Evolutionary conservation across 2,329 filamentous ascomycete species (phyloP), one percentile per base, ranked within the genome.

Genomic region (Diplodia corticola): DNA sequence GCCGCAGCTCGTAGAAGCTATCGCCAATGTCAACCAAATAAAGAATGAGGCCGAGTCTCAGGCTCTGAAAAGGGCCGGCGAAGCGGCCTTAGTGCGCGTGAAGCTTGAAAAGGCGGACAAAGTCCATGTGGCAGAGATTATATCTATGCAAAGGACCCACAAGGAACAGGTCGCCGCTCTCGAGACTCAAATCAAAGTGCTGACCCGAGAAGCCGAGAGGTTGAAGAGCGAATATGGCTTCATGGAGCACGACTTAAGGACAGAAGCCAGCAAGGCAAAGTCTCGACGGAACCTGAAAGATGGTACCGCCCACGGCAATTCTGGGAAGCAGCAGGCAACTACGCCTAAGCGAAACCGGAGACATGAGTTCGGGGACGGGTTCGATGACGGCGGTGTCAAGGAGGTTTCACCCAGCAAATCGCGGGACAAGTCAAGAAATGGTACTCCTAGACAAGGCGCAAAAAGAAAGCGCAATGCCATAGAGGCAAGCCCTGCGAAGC

Each of bases 51-150:
- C 48, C 4, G 35, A 54, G 24, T 6, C 12, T 22, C 7, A 81
- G 67, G 75, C 82, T 65, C 78, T 78, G 50, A 78, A 78, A 54
- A 77, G 78, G 60, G 81, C 86, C 20, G 91, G 91, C 59, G 91
- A 93, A 74, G 88, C 88, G 30, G 84, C 89, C 60, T 92, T 93
- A 68, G 83, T 93, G n/a, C 86, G 91, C 37, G 85, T 86, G 67
- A 91, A 91, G 67, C 83, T 87, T 48, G 85, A 89, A 59, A 89
- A 87, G 71, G 80, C 83, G 0, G 81, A 82, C 17, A 85, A 86
- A 61, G 84, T 88, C 54, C 86, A 89, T 72, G 87, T 91, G 59
- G 83, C 84, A 26, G 84, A 89, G 70, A 76, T 93, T 26, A 78
- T 82, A 22, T 82, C 84, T 5, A 79, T 91, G 65, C 87, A 86